Evolutionary conservation across 768 basidiomycete genomes (phyloP).

Genomic region (Solioccasus polychromus): DNA sequence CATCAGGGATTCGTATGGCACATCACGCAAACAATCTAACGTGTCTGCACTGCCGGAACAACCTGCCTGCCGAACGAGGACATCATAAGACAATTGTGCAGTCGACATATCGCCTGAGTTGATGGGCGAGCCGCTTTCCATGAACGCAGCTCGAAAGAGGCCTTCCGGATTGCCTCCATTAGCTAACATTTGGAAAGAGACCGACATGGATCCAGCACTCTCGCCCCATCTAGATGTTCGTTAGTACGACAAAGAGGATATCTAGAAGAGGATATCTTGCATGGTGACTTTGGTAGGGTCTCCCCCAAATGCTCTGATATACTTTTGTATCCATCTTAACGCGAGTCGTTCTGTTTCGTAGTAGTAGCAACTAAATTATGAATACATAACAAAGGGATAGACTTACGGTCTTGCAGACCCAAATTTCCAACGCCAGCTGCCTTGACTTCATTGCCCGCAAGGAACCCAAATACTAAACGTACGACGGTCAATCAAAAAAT

Average conservation of each 20-base stretch:
- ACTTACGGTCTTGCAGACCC: slow-evolving; percentile 46
- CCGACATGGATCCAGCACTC: slow-evolving; percentile 37
- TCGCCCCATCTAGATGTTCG: slow-evolving; percentile 29
- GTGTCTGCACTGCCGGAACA: slow-evolving; percentile 28
- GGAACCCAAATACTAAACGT: slow-evolving; percentile 35
- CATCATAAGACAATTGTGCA: slow-evolving; percentile 29
- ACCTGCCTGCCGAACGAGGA: slow-evolving; percentile 26
- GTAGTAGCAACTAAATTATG: no score
- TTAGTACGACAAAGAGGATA: not conserved
- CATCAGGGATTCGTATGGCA: slow-evolving; percentile 30
- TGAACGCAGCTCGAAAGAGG: slow-evolving; percentile 29
- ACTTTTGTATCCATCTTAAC: slow-evolving; percentile 54
- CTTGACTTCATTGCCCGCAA: slow-evolving; percentile 40
- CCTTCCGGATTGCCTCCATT: slow-evolving; percentile 28
- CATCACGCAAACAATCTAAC: slow-evolving; percentile 34
- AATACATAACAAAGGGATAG: not conserved
- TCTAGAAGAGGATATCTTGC: slow-evolving; percentile 1
- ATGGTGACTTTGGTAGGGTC: slow-evolving; percentile 42
- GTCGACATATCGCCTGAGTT: slow-evolving; percentile 15
- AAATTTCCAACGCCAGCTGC: slow-evolving; percentile 44
- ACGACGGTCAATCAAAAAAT: not conserved
- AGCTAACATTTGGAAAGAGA: slow-evolving; percentile 29
- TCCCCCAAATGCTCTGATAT: slow-evolving; percentile 61
- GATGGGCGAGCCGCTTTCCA: slow-evolving; percentile 42
- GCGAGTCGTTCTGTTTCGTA: slow-evolving; percentile 35